Evolutionary conservation across 2,329 filamentous ascomycete genomes (phyloP), one percentile per base, ranked within the genome.

Genomic region (Ploettnerulaceae sp.): DNA sequence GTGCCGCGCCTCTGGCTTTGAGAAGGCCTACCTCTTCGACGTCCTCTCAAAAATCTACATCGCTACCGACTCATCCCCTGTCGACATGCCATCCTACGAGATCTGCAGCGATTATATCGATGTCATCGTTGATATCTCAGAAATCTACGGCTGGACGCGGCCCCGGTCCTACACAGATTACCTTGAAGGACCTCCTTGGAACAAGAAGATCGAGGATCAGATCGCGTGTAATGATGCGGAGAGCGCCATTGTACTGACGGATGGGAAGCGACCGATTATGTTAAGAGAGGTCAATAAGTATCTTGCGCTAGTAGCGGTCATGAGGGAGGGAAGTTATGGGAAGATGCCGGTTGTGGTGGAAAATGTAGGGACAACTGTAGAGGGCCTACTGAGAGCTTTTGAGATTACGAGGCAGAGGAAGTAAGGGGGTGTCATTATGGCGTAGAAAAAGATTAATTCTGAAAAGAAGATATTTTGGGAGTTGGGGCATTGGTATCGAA

Each of bases 101-200:
- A 95, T 97, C 62, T 98, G 93, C 70, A 95, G 89, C 39, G 93
- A 98, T 65, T 97, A 95, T 65, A 96, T 98, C 58, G 93, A 98
- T 66, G 89, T 97, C 51, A 95, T 98, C 52, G 91, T 97, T 48
- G 93, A 98, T 65, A 86, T 97, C 44, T 93, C 89, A 21, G 91
- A 97, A 64, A 84, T 98, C 29, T 98, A 96, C 63, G 91, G 90
- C 35, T 97, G 82, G 77, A 69, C 73, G 39, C 73, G 80, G 6
- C 73, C 74, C 21, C 69, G 74, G 18, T 69, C 73, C 15, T 77
- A 79, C 52, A 72, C 74, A 20, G 71, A 74, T 40, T 66, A 67
- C 17, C 71, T 84, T 5, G 80, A 84, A 63, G 77, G 72, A 1
- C 71, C 75, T 38, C 77, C 77, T 1, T 81, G 78, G 76, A 75